These are phyloP conservation scores for Botrytis galanthina DNA, from an alignment of 2,329 filamentous ascomycete genomes.

Conservation along the genomic window DNA sequence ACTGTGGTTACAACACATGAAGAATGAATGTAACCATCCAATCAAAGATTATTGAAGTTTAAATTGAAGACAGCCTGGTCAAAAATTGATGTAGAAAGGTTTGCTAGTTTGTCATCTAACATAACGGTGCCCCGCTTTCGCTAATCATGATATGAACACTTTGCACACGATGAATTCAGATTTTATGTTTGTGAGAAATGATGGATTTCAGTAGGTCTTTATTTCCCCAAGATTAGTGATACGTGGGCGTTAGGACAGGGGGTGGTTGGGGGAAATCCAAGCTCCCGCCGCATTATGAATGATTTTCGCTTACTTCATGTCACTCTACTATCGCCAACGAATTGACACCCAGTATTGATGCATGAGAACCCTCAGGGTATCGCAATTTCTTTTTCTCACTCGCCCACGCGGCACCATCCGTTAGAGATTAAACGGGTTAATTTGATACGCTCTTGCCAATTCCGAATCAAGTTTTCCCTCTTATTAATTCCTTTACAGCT, in stretches of 20 bases:
- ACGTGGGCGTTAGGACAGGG: not conserved
- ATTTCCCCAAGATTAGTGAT: not conserved
- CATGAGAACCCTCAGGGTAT: not conserved
- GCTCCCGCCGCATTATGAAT: not conserved
- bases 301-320: not conserved
- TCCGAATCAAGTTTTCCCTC: not conserved
- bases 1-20: not conserved
- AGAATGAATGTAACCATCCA: not conserved
- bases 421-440: not conserved
- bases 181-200: not conserved
- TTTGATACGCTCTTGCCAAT: not conserved
- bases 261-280: not conserved
- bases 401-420: not conserved
- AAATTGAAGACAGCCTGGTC: not conserved
- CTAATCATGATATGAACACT: slow-evolving; percentile 8
- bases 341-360: not conserved
- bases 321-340: not conserved
- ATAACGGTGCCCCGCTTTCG: not conserved
- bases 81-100: not conserved
- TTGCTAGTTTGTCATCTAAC: not conserved
- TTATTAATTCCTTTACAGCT: not conserved
- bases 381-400: too few relatives aligned
- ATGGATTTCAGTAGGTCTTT: not conserved
- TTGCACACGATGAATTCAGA: not conserved
- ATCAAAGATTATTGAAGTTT: not conserved